These are phyloP conservation scores for Crithidia mellificae DNA, from an alignment of 208 protist species.

Conservation along the genomic window DNA sequence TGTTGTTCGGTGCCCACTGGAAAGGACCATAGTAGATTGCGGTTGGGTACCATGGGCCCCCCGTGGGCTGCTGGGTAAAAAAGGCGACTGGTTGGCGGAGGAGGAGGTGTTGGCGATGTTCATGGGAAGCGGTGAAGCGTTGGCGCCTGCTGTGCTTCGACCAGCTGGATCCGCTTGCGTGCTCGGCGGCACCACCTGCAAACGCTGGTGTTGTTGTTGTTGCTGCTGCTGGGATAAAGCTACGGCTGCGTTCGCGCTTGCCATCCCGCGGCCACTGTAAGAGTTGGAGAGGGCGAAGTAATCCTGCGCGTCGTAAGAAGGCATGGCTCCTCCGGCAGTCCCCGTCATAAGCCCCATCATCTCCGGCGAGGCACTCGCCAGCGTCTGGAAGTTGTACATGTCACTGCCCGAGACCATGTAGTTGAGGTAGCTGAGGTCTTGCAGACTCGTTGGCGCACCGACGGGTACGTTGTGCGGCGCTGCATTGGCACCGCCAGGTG, in stretches of 20 bases:
- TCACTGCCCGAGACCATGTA: constrained; percentile 12
- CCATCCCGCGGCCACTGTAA: background rate
- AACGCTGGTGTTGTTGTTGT: background rate
- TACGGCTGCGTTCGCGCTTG: background rate
- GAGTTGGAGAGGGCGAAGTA: constrained; percentile 8
- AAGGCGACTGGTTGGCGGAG: background rate
- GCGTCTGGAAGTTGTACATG: constrained; percentile 3
- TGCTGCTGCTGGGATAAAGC: background rate
- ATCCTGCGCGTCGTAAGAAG: constrained; percentile 7
- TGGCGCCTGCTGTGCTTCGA: too few relatives aligned
- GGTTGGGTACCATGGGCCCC: background rate
- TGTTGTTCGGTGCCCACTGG: background rate
- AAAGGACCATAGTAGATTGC: background rate
- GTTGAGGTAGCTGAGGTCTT: constrained; percentile 2
- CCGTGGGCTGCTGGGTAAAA: background rate
- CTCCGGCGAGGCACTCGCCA: constrained; percentile 5
- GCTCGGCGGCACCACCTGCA: background rate
- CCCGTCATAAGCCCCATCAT: background rate
- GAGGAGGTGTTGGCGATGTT: background rate
- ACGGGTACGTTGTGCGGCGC: background rate
- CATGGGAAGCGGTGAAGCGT: too few relatives aligned
- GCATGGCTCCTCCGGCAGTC: background rate
- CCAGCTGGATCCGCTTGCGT: too few relatives aligned
- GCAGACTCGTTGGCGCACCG: constrained; percentile 11
- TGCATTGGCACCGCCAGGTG: too few relatives aligned